phyloP scores from a whole-genome alignment of 441 rosid species.

The Sinapis alba region DNA sequence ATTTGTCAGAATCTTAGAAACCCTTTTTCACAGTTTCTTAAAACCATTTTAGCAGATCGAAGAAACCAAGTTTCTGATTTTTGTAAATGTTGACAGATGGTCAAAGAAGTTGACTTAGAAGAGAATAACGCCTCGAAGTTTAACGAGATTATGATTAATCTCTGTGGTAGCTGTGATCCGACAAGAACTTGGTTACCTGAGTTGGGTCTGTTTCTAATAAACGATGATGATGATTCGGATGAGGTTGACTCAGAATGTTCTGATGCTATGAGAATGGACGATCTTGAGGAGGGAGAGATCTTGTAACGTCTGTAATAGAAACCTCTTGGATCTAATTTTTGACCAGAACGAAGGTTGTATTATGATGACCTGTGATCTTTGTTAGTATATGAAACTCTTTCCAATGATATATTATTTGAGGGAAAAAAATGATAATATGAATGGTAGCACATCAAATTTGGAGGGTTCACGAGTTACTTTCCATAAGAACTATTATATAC shows the following conservation, averaged over 20 bases:
- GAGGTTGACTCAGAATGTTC: not conserved
- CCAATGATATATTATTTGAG: too few relatives aligned
- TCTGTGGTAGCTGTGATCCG: constrained; percentile 13
- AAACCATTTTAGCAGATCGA: not conserved
- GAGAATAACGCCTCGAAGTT: not conserved
- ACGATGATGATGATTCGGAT: constrained; percentile 1
- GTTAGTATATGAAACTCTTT: constrained; percentile 25
- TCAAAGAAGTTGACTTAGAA: not conserved
- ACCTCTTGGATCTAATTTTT: constrained; percentile 19
- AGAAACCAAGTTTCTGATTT: constrained; percentile 14
- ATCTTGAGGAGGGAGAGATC: constrained; percentile 40
- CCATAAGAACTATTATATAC: too few relatives aligned
- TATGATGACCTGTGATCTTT: not conserved
- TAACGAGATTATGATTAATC: not conserved
- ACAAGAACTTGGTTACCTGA: not conserved
- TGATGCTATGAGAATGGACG: not conserved
- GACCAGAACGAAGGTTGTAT: not conserved
- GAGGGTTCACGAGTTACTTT: too few relatives aligned
- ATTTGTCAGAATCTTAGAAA: not conserved
- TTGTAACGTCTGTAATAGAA: constrained; percentile 3
- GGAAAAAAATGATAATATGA: too few relatives aligned
- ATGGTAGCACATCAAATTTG: too few relatives aligned
- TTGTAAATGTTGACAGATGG: constrained; percentile 20
- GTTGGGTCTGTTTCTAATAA: constrained; percentile 30
- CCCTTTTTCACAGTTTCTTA: not conserved